Percentiles rank a stretch among this genome's conserved stretches.
phyloP scores from a whole-genome alignment of 164 flowering plant genomes.

The Vitis labrusca region DNA sequence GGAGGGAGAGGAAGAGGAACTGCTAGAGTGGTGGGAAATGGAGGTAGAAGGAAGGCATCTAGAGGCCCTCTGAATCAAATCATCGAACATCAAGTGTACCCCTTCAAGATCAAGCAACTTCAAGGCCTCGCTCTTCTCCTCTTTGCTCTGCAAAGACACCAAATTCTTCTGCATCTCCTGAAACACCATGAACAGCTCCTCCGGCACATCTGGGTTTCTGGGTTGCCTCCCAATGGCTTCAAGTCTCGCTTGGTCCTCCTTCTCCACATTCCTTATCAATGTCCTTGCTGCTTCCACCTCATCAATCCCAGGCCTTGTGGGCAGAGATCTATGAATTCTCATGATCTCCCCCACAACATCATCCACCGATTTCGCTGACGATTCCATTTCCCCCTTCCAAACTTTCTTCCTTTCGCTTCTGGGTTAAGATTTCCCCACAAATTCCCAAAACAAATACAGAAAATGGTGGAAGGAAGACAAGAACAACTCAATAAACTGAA shows the following conservation, averaged over 20 bases:
- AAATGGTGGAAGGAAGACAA: background rate
- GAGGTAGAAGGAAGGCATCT: slow-evolving; percentile 40
- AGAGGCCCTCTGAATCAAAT: slow-evolving; percentile 47
- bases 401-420: too few species aligned
- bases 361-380: slow-evolving; percentile 22
- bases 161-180: slow-evolving; percentile 39
- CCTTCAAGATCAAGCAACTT: slow-evolving; percentile 46
- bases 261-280: slow-evolving; percentile 57
- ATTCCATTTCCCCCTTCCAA: background rate
- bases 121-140: slow-evolving; percentile 45
- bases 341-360: slow-evolving; percentile 61
- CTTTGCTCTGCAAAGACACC: slow-evolving; percentile 29
- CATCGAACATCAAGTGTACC: slow-evolving; percentile 35
- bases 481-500: background rate
- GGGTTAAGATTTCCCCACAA: background rate
- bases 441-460: background rate
- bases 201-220: slow-evolving; percentile 31
- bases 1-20: slow-evolving; percentile 13
- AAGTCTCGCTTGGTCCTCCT: slow-evolving; percentile 53
- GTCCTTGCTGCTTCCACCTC: slow-evolving; percentile 64
- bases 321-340: slow-evolving; percentile 70
- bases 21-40: slow-evolving; percentile 11
- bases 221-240: slow-evolving; percentile 40
- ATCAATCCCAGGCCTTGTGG: slow-evolving; percentile 56
- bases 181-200: slow-evolving; percentile 39